These are phyloP conservation scores for Aspergillus sclerotiicarbonarius DNA, from an alignment of 495 filamentous ascomycete species.

Conservation along the genomic window DNA sequence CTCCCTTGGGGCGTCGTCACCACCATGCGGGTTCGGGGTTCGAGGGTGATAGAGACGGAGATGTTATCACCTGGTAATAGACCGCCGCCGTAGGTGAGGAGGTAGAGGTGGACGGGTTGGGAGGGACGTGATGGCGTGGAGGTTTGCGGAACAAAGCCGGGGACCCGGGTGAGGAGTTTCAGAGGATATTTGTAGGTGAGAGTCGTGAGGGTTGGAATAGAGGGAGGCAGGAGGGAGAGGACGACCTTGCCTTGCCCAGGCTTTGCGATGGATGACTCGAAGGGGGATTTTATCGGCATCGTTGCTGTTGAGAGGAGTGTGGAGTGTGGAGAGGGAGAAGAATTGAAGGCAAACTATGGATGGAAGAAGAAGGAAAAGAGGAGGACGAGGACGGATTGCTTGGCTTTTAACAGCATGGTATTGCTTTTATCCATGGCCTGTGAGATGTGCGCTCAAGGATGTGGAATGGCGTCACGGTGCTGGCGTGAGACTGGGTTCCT, in stretches of 20 bases:
- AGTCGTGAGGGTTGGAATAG: slow-evolving; percentile 65
- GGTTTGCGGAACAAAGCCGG: slow-evolving; percentile 40
- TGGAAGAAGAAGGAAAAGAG: neutral
- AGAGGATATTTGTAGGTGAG: slow-evolving; percentile 91
- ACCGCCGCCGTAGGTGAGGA: slow-evolving; percentile 93
- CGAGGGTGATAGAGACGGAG: slow-evolving; percentile 65
- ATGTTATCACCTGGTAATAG: slow-evolving; percentile 84
- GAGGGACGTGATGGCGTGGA: slow-evolving; percentile 27
- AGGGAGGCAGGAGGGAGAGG: slow-evolving; percentile 68
- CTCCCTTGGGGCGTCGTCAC: slow-evolving; percentile 86
- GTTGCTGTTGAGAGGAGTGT: slow-evolving; percentile 4
- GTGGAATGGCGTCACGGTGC: slow-evolving; percentile 16
- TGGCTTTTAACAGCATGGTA: slow-evolving; percentile 11
- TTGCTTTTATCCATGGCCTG: neutral
- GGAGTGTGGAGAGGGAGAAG: neutral
- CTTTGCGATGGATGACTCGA: slow-evolving; percentile 65
- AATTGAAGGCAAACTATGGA: neutral
- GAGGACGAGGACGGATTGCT: neutral
- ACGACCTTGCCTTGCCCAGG: slow-evolving; percentile 78
- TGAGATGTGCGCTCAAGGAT: neutral
- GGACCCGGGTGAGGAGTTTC: slow-evolving; percentile 74
- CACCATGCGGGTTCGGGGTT: slow-evolving; percentile 63
- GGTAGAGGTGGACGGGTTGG: slow-evolving; percentile 65
- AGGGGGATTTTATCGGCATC: slow-evolving; percentile 54
- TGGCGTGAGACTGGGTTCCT: slow-evolving; percentile 7